A percentile compares a stretch with the other conserved stretches of the same genome.
Conservation (phyloP, 768 basidiomycete genomes). For the Mycena latifolia region DNA sequence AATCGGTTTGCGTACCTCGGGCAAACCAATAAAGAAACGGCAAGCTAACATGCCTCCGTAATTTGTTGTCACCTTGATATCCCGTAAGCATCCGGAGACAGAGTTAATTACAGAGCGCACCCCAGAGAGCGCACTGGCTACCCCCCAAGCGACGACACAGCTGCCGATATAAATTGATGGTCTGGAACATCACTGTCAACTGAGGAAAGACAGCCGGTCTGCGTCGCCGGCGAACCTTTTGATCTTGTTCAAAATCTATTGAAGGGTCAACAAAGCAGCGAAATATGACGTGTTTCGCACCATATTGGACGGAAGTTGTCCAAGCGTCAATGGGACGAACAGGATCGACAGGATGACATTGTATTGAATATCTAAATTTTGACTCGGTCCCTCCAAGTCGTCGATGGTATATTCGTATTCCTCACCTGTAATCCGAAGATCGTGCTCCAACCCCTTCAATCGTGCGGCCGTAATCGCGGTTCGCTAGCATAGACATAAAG, state of each 20-base stretch:
- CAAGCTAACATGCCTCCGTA: slow-evolving; percentile 68
- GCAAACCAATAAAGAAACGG: slow-evolving; percentile 72
- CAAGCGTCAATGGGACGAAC: slow-evolving; percentile 53
- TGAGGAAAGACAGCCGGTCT: neutral
- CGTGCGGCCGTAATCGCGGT: slow-evolving; percentile 45
- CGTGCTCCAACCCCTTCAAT: slow-evolving; percentile 45
- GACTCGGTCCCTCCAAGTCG: neutral
- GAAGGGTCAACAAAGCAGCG: neutral
- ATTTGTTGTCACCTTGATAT: slow-evolving; percentile 39
- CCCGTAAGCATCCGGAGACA: neutral
- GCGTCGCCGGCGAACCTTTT: slow-evolving; percentile 10
- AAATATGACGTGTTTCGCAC: slow-evolving; percentile 35
- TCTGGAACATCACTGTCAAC: slow-evolving; percentile 31
- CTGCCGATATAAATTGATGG: slow-evolving; percentile 58
- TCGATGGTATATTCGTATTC: neutral
- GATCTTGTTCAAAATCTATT: slow-evolving; percentile 31
- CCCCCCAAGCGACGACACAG: slow-evolving; percentile 61
- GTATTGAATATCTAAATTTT: slow-evolving; percentile 19
- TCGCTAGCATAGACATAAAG: slow-evolving; percentile 39
- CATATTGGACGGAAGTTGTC: slow-evolving; percentile 61
- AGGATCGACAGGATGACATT: slow-evolving; percentile 35
- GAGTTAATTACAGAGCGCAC: slow-evolving; percentile 17
- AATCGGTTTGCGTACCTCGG: slow-evolving; percentile 54
- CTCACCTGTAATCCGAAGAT: slow-evolving; percentile 32
- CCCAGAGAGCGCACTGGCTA: slow-evolving; percentile 59